These are phyloP conservation scores for Globomyces sp. DNA, from an alignment of 371 early-diverging fungal species.

Conservation along the genomic window DNA sequence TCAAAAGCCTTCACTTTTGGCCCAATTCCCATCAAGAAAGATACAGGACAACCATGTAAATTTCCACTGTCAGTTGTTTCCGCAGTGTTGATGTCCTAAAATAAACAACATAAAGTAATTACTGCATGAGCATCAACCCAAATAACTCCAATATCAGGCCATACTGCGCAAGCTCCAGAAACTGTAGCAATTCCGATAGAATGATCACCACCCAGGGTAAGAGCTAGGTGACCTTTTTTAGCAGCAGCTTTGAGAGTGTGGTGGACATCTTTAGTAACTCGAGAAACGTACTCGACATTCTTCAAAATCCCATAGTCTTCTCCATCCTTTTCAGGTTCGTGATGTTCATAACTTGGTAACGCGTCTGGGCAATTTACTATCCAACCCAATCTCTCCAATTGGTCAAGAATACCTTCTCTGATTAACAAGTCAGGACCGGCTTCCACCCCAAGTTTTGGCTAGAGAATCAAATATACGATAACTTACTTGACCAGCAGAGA, in stretches of 20 bases:
- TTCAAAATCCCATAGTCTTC: conserved; percentile 76
- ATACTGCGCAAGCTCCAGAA: conserved; percentile 73
- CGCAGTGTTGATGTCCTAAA: conserved; percentile 90
- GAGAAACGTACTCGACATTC: conserved; percentile 81
- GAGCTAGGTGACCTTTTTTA: conserved; percentile 70
- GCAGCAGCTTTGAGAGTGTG: conserved; percentile 63
- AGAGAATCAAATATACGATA: background rate
- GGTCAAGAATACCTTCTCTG: conserved; percentile 11
- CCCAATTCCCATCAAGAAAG: conserved; percentile 86
- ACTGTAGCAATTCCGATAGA: conserved; percentile 90
- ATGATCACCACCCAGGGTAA: conserved; percentile 96
- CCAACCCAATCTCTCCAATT: conserved; percentile 15
- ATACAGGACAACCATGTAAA: conserved; percentile 93
- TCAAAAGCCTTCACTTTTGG: conserved; percentile 66
- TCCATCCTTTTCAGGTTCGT: conserved; percentile 26
- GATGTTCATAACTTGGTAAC: conserved; percentile 30
- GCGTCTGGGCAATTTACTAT: conserved; percentile 11
- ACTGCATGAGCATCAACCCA: conserved; percentile 98
- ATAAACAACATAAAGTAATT: conserved; percentile 34
- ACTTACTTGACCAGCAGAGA: conserved; percentile 17
- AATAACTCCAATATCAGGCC: conserved; percentile 85
- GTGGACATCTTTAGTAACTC: conserved; percentile 69
- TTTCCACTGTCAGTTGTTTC: conserved; percentile 85
- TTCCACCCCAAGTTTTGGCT: conserved; percentile 13
- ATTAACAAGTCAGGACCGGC: conserved; percentile 11